Evolutionary conservation across 2,329 filamentous ascomycete genomes (phyloP), one percentile per base, ranked within the genome.

Genomic region (Chaetomiaceae sp.): DNA sequence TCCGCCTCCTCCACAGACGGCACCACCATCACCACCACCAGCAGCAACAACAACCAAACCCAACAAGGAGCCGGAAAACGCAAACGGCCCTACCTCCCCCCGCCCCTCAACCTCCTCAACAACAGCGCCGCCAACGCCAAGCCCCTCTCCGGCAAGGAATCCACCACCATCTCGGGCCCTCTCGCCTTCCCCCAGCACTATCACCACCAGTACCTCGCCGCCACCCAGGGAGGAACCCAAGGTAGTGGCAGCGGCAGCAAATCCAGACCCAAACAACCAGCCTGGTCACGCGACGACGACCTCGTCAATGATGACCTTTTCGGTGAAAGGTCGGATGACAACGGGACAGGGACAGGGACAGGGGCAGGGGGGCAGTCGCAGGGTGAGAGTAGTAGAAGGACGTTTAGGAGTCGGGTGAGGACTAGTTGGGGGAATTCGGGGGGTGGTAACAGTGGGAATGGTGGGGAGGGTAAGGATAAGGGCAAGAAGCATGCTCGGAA

Each of bases 131-230:
- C 33, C 39, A 33, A 25, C 27, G 37, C 31, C 22, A 39, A 45
- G 8, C 58, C 58, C 4, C 53, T 61, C 14, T 15, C 17, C 1
- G 58, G 59, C 27, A 53, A 46, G n/a, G 55, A 59, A 38, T 43
- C 48, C 50, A 51, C 52, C 31, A 57, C 58, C 37, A 61, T 61
- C 23, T 53, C 46, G 25, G 58, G 58, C 3, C 59, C 59, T 1
- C n/a, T 61, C 4, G 59, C 59, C n/a, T 60, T 61, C 45, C 58
- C 59, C 20, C 39, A 59, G 8, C 46, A 53, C 20, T 44, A 44
- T 33, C 51, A 51, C 25, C 47, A 22, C 6, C 50, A 48, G 2
- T 12, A 23, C 49, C 39, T 8, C 20, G 8, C 11, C 29, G 9
- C 50, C 17, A 38, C 8, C 37, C 20, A 20, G 23, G 20, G 19